Percentiles rank a stretch among this genome's conserved stretches.
Evolutionary conservation across 2,329 filamentous ascomycete genomes (phyloP).

Genomic region (Fusarium sulawesiense): DNA sequence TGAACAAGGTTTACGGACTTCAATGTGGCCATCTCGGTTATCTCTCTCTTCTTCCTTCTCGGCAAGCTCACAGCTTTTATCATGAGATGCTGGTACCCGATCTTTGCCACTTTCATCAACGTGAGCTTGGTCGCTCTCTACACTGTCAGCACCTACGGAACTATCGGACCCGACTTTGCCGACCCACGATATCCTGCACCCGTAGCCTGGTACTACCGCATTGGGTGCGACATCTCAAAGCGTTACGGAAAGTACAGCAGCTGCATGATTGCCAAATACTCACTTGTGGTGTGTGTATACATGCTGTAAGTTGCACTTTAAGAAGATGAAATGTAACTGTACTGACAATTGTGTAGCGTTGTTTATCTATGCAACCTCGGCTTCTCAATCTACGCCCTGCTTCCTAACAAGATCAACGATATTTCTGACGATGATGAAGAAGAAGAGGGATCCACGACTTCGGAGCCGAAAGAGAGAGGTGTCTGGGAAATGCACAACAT

Average conservation of each 20-base stretch:
- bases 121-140: conserved; percentile 70
- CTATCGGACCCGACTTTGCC: conserved; percentile 78
- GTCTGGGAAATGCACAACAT: conserved; percentile 70
- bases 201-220: conserved; percentile 79
- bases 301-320: conserved; percentile 70
- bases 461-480: conserved; percentile 56
- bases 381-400: conserved; percentile 68
- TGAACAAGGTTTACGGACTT: conserved; percentile 74
- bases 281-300: conserved; percentile 71
- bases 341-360: conserved; percentile 54
- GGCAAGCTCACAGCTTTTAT: conserved; percentile 76
- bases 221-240: conserved; percentile 72
- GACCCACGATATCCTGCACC: conserved; percentile 71
- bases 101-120: conserved; percentile 71
- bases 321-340: not conserved
- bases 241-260: conserved; percentile 64
- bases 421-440: conserved; percentile 56
- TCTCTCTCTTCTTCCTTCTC: conserved; percentile 80
- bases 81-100: conserved; percentile 76
- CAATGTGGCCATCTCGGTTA: conserved; percentile 80
- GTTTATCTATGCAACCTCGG: conserved; percentile 70
- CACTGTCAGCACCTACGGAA: conserved; percentile 73
- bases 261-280: conserved; percentile 75
- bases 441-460: conserved; percentile 52
- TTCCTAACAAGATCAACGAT: conserved; percentile 67